phyloP scores from a whole-genome alignment of 208 protist genomes.

The Crithidia acanthocephali region DNA sequence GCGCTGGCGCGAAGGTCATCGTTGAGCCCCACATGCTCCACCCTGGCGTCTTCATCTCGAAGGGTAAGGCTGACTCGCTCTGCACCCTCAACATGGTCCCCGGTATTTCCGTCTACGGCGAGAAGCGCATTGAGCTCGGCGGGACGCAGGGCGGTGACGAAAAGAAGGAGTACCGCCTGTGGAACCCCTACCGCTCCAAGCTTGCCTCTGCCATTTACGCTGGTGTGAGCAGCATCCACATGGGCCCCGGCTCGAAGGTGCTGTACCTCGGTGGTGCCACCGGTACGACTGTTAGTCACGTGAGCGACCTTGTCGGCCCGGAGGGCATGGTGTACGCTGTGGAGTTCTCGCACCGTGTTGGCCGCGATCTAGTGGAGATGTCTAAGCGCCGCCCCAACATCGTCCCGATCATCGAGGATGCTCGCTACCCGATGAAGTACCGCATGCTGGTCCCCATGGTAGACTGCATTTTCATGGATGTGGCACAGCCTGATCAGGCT shows the following conservation, averaged over 20 bases:
- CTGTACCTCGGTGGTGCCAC: conserved; percentile 99
- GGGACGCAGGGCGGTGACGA: conserved; percentile 83
- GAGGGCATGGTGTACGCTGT: conserved; percentile 99
- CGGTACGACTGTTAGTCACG: conserved; percentile 99
- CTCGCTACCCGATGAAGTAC: conserved; percentile 99
- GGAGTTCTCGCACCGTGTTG: conserved; percentile 99
- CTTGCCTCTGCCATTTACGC: conserved; percentile 98
- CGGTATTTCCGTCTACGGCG: conserved; percentile 99
- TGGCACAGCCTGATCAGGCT: conserved; percentile 99
- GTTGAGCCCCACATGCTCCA: conserved; percentile 98
- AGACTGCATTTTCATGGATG: conserved; percentile 99
- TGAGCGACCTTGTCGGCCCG: conserved; percentile 99
- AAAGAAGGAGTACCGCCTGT: conserved; percentile 99
- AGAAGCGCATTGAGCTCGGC: conserved; percentile 98
- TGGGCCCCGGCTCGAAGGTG: conserved; percentile 99
- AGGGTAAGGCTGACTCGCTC: conserved; percentile 98
- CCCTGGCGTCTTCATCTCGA: conserved; percentile 98
- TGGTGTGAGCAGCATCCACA: conserved; percentile 98
- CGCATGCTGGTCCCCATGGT: conserved; percentile 99
- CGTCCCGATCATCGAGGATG: conserved; percentile 99
- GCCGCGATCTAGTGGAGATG: conserved; percentile 99
- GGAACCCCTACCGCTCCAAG: conserved; percentile 99
- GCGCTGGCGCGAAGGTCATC: conserved; percentile 96
- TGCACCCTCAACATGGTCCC: conserved; percentile 98
- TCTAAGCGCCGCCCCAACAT: conserved; percentile 99